Percentiles rank a stretch among this genome's conserved stretches.
These are phyloP conservation scores for Kodamaea fukazawae DNA, from an alignment of 805 yeast species.

Conservation along the genomic window DNA sequence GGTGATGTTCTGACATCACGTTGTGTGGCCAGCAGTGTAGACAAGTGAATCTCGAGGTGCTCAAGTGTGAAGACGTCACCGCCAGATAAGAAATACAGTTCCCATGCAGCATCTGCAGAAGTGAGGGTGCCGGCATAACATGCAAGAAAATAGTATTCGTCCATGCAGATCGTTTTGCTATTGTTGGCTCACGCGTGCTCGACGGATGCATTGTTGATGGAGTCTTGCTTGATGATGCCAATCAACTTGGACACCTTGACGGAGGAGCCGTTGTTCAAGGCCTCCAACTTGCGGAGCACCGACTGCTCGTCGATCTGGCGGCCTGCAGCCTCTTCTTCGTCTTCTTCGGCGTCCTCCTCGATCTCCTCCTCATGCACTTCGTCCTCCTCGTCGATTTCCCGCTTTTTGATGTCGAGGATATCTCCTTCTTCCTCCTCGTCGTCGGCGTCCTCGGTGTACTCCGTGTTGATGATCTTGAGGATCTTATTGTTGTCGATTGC, in stretches of 20 bases:
- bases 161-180: too few relatives aligned
- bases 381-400: constrained; percentile 17
- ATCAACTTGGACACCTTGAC: constrained; percentile 27
- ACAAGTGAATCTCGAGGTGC: too few relatives aligned
- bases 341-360: constrained; percentile 25
- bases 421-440: constrained; percentile 18
- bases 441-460: constrained; percentile 26
- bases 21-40: too few relatives aligned
- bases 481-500: constrained; percentile 42
- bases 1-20: too few relatives aligned
- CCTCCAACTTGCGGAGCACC: constrained; percentile 35
- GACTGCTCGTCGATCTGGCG: constrained; percentile 11
- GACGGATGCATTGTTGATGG: constrained; percentile 6
- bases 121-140: too few relatives aligned
- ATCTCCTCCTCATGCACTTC: constrained; percentile 14
- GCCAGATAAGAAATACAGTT: too few relatives aligned
- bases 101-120: too few relatives aligned
- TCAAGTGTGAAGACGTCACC: too few relatives aligned
- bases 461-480: constrained; percentile 42
- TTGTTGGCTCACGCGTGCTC: too few relatives aligned
- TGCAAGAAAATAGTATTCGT: too few relatives aligned
- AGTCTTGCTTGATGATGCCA: constrained; percentile 40
- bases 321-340: constrained; percentile 22
- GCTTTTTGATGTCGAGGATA: constrained; percentile 10
- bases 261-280: constrained; percentile 35